Base-by-base conservation (phyloP, 495 filamentous ascomycete genomes). In the Clavariopsis aquatica region DNA sequence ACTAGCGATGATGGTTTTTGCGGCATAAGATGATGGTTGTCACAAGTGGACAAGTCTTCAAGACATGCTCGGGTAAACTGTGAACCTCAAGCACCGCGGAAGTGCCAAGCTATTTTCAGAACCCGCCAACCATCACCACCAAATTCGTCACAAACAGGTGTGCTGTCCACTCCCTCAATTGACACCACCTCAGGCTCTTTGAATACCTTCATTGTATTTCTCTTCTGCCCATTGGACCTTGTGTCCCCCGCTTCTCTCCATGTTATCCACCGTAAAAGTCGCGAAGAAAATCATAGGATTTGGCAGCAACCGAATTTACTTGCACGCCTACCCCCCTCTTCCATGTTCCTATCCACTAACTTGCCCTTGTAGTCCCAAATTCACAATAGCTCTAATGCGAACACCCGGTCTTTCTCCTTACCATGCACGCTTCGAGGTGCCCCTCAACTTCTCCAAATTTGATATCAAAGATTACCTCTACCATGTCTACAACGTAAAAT, bases 381-480 rank as follows among this genome's bases (percentile, higher is more conserved):
- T 93, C 77, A 83, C 81, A 49, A 75, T 96, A 71, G 83, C 87
- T 64, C 84, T 96, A 64, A 78, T 93, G 71, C 87, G 87, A 61
- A 89, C 84, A 28, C 82, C 84, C 31, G 82, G 81, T 70, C 85
- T 89, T 70, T 87, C 88, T 26, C 83, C 92, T 27, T 88, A 84
- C 76, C 89, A 87, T 69, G 93, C 91, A 49, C 84, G 85, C 52
- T 96, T 97, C 83, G 79, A 83, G 71, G 92, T 96, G 46, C 92
- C 92, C 17, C 82, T 96, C 71, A 85, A 83, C 64, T 88, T 95
- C 81, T 92, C 89, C 83, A 96, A 97, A 78, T 85, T 96, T 68
- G 92, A 96, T 76, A 75, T 96, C 26, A 87, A 89, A 73, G 91
- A 95, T 81, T 97, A 96, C 79, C 87, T 97, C 51, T 83, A 84